Conservation (phyloP, 2,329 filamentous ascomycete genomes). For the Colletotrichum higginsianum region DNA sequence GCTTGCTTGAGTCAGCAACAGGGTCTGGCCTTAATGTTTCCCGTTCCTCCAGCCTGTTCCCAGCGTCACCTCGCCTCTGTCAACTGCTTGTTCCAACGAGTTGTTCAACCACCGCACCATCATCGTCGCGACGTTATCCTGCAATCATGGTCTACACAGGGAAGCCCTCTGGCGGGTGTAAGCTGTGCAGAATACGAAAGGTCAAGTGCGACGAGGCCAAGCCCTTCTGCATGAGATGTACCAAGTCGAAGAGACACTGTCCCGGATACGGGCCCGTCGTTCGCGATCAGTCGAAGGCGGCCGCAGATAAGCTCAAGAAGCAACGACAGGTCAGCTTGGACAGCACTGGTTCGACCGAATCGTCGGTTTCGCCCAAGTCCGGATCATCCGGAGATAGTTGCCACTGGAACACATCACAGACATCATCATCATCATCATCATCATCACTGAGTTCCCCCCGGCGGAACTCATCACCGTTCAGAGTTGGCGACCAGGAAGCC, state of each 20-base stretch:
- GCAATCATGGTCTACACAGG: constrained; percentile 46
- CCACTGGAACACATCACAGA: background rate
- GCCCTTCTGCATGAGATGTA: constrained; percentile 67
- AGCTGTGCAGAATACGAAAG: constrained; percentile 62
- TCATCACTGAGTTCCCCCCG: background rate
- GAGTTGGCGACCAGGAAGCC: constrained; percentile 20
- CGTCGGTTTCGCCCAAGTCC: background rate
- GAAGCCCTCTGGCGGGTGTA: constrained; percentile 46
- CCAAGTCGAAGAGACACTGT: constrained; percentile 51
- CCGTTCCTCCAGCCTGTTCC: background rate
- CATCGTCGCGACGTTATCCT: background rate
- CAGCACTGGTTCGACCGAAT: background rate
- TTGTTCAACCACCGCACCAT: background rate
- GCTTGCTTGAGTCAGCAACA: constrained; percentile 28
- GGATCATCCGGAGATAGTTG: constrained; percentile 11
- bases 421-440: background rate
- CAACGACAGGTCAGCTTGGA: constrained; percentile 11
- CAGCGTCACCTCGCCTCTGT: background rate
- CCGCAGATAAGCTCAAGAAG: constrained; percentile 39
- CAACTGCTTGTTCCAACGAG: background rate
- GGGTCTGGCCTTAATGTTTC: background rate
- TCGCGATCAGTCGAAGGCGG: constrained; percentile 45
- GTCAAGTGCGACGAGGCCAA: constrained; percentile 71
- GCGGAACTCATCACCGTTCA: constrained; percentile 22
- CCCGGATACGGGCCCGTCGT: constrained; percentile 46